Conservation (phyloP, 192 early-diverging fungal species). For the Diversispora epigaea region DNA sequence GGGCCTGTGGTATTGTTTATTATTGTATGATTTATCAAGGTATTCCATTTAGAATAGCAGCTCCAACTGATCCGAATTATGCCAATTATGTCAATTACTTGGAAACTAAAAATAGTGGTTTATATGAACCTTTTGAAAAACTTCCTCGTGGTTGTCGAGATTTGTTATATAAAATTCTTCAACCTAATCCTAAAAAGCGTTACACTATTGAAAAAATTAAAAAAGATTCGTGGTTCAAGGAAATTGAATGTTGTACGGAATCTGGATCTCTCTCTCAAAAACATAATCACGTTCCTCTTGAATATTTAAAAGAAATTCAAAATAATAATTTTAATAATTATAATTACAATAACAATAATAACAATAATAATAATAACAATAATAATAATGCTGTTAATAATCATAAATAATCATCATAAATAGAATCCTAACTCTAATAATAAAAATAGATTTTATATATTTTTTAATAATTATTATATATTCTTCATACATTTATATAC, state of each 20-base stretch:
- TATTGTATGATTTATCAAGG: conserved; percentile 76
- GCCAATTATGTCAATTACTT: conserved; percentile 62
- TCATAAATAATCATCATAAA: too few relatives aligned
- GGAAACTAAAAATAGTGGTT: conserved; percentile 43
- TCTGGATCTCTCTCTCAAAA: background rate
- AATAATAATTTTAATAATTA: background rate
- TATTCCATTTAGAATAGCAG: conserved; percentile 63
- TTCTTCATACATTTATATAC: too few relatives aligned
- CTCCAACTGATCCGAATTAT: conserved; percentile 63
- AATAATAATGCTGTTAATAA: too few relatives aligned
- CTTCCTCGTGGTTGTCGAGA: conserved; percentile 64
- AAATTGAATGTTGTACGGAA: conserved; percentile 57
- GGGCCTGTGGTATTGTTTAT: conserved; percentile 93
- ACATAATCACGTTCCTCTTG: conserved; percentile 18
- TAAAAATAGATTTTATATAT: too few relatives aligned
- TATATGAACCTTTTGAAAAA: conserved; percentile 76
- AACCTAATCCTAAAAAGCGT: conserved; percentile 73
- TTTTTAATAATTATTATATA: too few relatives aligned
- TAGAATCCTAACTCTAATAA: too few relatives aligned
- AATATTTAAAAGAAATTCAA: conserved; percentile 29
- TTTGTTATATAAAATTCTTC: conserved; percentile 77
- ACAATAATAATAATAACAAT: too few relatives aligned
- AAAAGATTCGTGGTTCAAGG: conserved; percentile 76
- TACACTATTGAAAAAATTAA: conserved; percentile 69
- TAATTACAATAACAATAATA: background rate